These are phyloP conservation scores for Gracilariopsis chorda DNA, from an alignment of 23 red algal genomes.

Conservation along the genomic window DNA sequence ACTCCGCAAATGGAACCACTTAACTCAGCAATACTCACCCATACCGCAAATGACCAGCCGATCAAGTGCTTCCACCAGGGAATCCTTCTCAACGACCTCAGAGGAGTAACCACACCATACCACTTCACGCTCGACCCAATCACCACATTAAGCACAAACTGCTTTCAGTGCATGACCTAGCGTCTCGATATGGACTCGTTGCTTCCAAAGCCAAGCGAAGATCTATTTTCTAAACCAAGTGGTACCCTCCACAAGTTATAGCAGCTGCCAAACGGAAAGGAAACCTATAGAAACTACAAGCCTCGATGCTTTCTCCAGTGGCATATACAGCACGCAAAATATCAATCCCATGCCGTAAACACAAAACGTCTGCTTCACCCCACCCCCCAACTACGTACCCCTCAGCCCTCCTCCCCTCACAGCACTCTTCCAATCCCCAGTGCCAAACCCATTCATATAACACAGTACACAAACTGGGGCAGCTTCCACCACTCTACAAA, in stretches of 20 bases:
- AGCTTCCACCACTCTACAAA: no score
- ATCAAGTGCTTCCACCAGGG: not conserved
- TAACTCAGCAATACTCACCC: not conserved
- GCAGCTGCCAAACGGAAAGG: not conserved
- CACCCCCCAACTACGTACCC: not conserved
- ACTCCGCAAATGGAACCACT: not conserved
- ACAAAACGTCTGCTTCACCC: not conserved
- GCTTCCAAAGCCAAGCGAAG: not conserved
- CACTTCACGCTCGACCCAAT: not conserved
- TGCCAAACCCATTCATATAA: not conserved
- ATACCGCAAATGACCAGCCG: not conserved
- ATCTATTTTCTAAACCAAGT: not conserved
- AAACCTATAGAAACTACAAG: not conserved
- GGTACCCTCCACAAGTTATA: not conserved
- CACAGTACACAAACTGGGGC: no score
- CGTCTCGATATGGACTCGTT: not conserved
- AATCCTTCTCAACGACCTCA: not conserved
- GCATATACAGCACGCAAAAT: no score
- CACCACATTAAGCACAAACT: not conserved
- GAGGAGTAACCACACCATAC: no score
- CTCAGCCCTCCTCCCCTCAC: not conserved
- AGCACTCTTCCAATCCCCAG: no score
- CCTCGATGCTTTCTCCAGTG: not conserved
- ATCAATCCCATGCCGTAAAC: no score
- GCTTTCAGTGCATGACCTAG: not conserved